These are phyloP conservation scores for Dioszegia hungarica DNA, from an alignment of 768 basidiomycete species.

Conservation along the genomic window DNA sequence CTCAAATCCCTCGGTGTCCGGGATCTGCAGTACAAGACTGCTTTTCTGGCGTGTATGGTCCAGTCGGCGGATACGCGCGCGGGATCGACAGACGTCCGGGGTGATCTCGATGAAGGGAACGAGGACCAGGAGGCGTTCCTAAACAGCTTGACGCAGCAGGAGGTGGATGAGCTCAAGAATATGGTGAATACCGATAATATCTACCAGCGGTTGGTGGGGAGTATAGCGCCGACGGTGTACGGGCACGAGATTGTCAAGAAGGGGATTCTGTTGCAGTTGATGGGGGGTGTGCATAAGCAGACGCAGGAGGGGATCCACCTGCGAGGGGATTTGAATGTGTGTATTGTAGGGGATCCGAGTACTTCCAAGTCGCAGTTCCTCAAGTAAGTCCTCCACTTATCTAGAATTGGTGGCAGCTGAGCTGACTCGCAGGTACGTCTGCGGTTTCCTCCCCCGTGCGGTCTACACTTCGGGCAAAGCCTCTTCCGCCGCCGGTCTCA, in stretches of 20 bases:
- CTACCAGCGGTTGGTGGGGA: constrained; percentile 85
- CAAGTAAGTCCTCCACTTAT: constrained; percentile 62
- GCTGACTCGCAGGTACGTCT: constrained; percentile 68
- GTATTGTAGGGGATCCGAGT: constrained; percentile 93
- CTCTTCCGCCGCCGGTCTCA: constrained; percentile 96
- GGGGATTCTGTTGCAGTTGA: constrained; percentile 86
- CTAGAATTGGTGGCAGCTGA: neutral
- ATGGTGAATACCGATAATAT: constrained; percentile 96
- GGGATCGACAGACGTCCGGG: constrained; percentile 69
- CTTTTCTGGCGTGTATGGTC: constrained; percentile 97
- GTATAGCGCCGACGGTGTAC: constrained; percentile 96
- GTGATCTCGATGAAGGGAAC: constrained; percentile 76
- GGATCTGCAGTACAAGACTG: constrained; percentile 96
- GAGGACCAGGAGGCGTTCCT: constrained; percentile 68
- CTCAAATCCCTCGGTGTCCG: constrained; percentile 89
- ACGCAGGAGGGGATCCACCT: constrained; percentile 94
- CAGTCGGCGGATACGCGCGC: constrained; percentile 80
- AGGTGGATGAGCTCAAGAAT: constrained; percentile 85
- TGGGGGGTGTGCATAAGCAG: constrained; percentile 98
- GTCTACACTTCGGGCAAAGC: constrained; percentile 99
- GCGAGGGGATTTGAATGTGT: constrained; percentile 98
- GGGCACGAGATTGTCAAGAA: constrained; percentile 99
- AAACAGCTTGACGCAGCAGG: constrained; percentile 81
- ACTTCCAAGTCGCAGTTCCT: constrained; percentile 98
- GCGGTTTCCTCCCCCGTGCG: constrained; percentile 93